phyloP scores from a whole-genome alignment of 1,284 basidiomycete genomes.

The Albatrellus sp. region DNA sequence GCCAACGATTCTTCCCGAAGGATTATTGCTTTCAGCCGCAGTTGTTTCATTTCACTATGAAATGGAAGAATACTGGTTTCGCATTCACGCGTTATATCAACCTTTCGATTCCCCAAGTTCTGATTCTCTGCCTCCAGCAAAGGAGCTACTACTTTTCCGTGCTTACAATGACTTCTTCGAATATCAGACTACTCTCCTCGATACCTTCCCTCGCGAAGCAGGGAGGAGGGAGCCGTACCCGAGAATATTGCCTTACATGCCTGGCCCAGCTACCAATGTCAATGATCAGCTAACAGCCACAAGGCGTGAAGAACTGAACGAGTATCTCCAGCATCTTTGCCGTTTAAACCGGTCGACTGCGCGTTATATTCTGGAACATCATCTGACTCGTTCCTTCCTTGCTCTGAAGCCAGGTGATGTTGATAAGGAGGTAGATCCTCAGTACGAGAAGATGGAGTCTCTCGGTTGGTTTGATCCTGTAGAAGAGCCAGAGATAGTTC shows the following conservation, averaged over 20 bases:
- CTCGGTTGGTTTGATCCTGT: constrained; percentile 28
- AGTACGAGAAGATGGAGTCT: constrained; percentile 41
- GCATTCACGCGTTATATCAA: constrained; percentile 81
- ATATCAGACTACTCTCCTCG: constrained; percentile 85
- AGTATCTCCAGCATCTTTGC: constrained; percentile 78
- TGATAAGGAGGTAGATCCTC: constrained; percentile 50
- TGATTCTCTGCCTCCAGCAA: constrained; percentile 47
- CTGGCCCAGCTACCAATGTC: constrained; percentile 78
- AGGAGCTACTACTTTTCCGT: constrained; percentile 84
- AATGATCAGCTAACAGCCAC: constrained; percentile 80
- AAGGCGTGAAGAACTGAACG: constrained; percentile 76
- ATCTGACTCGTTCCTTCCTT: constrained; percentile 77
- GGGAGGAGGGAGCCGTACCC: constrained; percentile 54
- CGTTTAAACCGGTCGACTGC: constrained; percentile 50
- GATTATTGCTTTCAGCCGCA: constrained; percentile 78
- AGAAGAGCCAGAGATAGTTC: constrained; percentile 13
- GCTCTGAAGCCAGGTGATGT: constrained; percentile 83
- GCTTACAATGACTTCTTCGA: constrained; percentile 98
- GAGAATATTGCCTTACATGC: constrained; percentile 91
- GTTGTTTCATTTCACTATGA: constrained; percentile 97
- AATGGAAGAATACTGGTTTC: constrained; percentile 96
- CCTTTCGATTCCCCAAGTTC: constrained; percentile 55
- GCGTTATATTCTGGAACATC: constrained; percentile 74
- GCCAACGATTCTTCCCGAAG: constrained; percentile 54
- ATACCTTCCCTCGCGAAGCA: constrained; percentile 82